Evolutionary conservation across 192 early-diverging fungal genomes (phyloP).

Genomic region (Coemansia sp.): DNA sequence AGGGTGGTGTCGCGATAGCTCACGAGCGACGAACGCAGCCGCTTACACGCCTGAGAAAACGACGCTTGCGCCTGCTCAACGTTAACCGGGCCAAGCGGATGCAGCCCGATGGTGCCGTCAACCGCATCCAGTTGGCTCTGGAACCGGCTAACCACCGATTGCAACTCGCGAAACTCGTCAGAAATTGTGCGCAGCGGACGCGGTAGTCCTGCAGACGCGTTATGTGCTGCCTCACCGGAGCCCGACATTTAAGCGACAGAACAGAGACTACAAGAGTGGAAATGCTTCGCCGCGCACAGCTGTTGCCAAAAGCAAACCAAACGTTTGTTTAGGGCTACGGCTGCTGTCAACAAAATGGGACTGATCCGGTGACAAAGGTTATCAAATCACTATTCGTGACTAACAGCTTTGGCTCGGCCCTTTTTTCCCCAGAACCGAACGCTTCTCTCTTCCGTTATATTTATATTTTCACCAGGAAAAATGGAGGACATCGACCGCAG

Average conservation of each 20-base stretch:
- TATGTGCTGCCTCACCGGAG: no score
- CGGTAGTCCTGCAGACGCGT: neutral
- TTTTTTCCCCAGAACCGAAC: no score
- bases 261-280: no score
- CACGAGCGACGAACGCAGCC: slow-evolving; percentile 21
- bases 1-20: slow-evolving; percentile 40
- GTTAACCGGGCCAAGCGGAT: slow-evolving; percentile 42
- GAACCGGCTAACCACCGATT: slow-evolving; percentile 26
- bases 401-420: no score
- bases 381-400: no score
- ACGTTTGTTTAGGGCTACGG: no score
- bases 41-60: slow-evolving; percentile 23
- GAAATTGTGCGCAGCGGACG: slow-evolving; percentile 32
- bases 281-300: neutral
- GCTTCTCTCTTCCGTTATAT: neutral
- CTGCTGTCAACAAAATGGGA: no score
- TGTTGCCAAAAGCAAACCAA: neutral
- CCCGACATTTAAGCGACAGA: no score
- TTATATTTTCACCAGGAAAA: neutral
- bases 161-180: slow-evolving; percentile 42
- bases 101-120: slow-evolving; percentile 29
- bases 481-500: slow-evolving; percentile 2
- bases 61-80: slow-evolving; percentile 19
- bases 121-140: slow-evolving; percentile 29
- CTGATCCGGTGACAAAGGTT: no score